phyloP scores from a whole-genome alignment of 1,139 yeast species.

The Candida tetrigidarum region DNA sequence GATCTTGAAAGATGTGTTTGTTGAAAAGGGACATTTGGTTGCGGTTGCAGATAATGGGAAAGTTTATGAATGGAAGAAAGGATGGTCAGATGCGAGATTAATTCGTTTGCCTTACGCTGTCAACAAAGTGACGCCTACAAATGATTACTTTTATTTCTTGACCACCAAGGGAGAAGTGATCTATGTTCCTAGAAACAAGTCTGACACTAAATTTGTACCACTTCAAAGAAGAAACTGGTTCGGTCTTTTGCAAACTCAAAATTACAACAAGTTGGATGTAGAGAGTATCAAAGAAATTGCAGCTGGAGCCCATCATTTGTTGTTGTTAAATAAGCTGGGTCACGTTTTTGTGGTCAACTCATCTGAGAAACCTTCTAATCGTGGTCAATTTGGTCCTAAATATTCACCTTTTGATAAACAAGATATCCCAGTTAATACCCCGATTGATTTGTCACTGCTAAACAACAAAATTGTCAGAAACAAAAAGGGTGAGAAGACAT shows the following conservation, averaged over 20 bases:
- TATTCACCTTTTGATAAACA: constrained; percentile 59
- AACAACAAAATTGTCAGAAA: constrained; percentile 35
- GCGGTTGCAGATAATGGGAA: constrained; percentile 76
- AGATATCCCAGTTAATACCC: constrained; percentile 29
- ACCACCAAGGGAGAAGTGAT: constrained; percentile 55
- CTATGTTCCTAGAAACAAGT: constrained; percentile 48
- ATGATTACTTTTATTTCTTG: constrained; percentile 61
- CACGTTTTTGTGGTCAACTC: constrained; percentile 68
- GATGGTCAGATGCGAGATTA: constrained; percentile 26
- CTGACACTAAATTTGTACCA: constrained; percentile 21
- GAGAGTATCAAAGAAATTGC: constrained; percentile 51
- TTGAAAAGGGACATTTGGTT: constrained; percentile 53
- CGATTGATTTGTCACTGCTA: constrained; percentile 39
- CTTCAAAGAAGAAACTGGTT: constrained; percentile 26
- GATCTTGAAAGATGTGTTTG: constrained; percentile 58
- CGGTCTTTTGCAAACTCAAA: constrained; percentile 22
- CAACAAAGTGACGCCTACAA: constrained; percentile 55
- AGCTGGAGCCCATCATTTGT: constrained; percentile 70
- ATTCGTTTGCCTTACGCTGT: constrained; percentile 47
- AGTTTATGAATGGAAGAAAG: constrained; percentile 68
- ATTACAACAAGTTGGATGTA: constrained; percentile 25
- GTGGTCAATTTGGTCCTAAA: constrained; percentile 85
- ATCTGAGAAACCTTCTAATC: constrained; percentile 45
- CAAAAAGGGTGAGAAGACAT: constrained; percentile 27
- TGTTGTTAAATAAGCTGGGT: constrained; percentile 64